Base-by-base conservation (phyloP, 1,284 basidiomycete genomes). In the Malassezia yamatoensis region DNA sequence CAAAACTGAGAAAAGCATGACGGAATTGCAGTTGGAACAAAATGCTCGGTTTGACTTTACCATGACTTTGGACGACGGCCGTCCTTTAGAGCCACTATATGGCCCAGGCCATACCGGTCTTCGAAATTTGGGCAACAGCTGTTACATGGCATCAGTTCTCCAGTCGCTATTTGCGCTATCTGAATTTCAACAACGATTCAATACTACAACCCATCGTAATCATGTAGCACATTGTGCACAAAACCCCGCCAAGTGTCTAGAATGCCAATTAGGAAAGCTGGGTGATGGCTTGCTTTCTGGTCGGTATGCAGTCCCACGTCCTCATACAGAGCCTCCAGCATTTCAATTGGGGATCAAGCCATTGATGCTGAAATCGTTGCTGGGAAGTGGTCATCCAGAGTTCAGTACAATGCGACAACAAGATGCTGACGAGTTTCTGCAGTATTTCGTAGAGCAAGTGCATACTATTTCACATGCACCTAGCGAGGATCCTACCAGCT, bases 1-100 rank as follows among this genome's bases (percentile, higher is more conserved):
- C 24, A 98, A 98, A 78, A 98, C 91, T 0, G 90, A 96, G 74
- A 96, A 96, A 78, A 90, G 84, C 51, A 90, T 96, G 85, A 94
- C 91, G 0, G 93, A 98, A 72, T 79, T 98, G 54, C 89, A 96
- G 86, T 86, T 96, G 66, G 91, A 96, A 74, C 90, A 96, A 68
- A 98, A 98, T 70, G 79, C 96, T 51, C 85, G 83, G 54, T 96
- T 90, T 71, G 91, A 96, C 75, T 96, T 98, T 75, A 89, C 86
- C 3, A 83, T 98, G 70, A 90, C 86, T 0, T 83, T 82, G n/a
- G 88, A 91, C 54, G 85, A 89, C 52, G 93, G 91, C 9, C 84
- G 86, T 51, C 85, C 88, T 9, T 80, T 96, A 6, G 82, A 88
- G 70, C 91, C 91, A 0, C 77, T 96, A 12, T 93, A 87, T 70